phyloP scores from a whole-genome alignment of 352 stramenopile genomes.

The Phytophthora hibernalis region DNA sequence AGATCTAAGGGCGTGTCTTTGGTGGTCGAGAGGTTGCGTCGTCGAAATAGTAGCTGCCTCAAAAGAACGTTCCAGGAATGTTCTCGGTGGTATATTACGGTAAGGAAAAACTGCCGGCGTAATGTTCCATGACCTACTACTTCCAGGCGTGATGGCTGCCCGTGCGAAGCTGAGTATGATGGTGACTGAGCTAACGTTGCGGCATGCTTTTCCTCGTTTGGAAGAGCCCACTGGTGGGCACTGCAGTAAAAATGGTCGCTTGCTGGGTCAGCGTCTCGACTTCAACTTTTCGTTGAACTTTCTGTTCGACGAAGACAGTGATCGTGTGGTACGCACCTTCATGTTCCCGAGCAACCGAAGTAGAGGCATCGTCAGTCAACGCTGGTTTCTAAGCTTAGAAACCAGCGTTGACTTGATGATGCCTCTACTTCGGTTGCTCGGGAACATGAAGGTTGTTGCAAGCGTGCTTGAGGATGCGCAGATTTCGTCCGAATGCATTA shows the following conservation, averaged over 20 bases:
- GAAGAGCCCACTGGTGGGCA: background rate
- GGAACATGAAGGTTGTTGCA: background rate
- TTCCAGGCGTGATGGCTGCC: background rate
- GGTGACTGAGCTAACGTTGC: constrained; percentile 11
- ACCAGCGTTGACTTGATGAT: constrained; percentile 2
- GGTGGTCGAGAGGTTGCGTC: no score
- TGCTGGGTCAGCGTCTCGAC: constrained; percentile 6
- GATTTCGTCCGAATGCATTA: constrained; percentile 1
- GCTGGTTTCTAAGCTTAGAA: constrained; percentile 6
- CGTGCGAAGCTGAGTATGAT: constrained; percentile 4
- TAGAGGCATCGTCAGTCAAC: background rate
- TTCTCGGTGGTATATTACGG: no score
- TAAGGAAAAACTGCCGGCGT: no score
- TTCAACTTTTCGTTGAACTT: constrained; percentile 8
- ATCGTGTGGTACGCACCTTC: background rate
- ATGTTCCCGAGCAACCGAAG: background rate
- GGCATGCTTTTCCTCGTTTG: constrained; percentile 4
- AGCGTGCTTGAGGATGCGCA: background rate
- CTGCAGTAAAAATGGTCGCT: background rate
- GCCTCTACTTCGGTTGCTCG: background rate
- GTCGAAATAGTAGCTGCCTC: no score
- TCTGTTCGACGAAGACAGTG: constrained; percentile 8
- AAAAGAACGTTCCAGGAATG: no score
- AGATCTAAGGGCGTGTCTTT: no score
- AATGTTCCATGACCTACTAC: no score